Evolutionary conservation across 202 grass and related monocot genomes (phyloP).

Genomic region (Hordeum pubiflorum): DNA sequence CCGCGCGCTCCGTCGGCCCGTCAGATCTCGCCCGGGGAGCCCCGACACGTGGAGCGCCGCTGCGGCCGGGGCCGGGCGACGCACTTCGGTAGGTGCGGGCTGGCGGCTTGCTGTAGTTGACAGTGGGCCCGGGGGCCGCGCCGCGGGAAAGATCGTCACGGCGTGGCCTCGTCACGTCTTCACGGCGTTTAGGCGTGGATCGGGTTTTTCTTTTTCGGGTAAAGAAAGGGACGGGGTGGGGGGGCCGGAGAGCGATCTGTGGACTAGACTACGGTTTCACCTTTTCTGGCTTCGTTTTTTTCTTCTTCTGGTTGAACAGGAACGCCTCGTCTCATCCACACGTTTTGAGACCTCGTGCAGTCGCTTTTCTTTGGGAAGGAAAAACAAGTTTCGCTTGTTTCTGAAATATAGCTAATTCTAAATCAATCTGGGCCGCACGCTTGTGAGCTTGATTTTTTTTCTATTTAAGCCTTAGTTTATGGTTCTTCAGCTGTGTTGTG

Average conservation of each 20-base stretch:
- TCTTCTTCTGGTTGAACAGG: neutral
- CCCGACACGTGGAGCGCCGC: constrained; percentile 29
- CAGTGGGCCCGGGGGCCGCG: neutral
- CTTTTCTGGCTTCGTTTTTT: neutral
- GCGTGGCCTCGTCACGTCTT: neutral
- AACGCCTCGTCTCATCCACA: neutral
- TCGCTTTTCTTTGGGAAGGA: neutral
- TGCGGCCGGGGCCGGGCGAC: neutral
- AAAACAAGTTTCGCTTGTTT: neutral
- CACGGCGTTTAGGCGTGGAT: neutral
- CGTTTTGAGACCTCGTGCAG: neutral
- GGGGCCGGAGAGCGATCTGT: neutral
- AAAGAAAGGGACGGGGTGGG: neutral
- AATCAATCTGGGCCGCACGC: neutral
- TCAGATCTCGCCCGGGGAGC: constrained; percentile 3
- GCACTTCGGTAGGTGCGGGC: neutral
- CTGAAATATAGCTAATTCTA: neutral
- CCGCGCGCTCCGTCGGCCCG: constrained; percentile 36
- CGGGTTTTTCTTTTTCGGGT: neutral
- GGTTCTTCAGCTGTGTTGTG: no score
- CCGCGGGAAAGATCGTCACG: constrained; percentile 39
- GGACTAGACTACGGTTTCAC: neutral
- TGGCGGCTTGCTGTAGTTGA: neutral
- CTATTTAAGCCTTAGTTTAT: neutral
- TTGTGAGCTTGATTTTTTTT: neutral